Evolutionary conservation across 2,329 filamentous ascomycete genomes (phyloP).

Genomic region (Ramularia endophylla): DNA sequence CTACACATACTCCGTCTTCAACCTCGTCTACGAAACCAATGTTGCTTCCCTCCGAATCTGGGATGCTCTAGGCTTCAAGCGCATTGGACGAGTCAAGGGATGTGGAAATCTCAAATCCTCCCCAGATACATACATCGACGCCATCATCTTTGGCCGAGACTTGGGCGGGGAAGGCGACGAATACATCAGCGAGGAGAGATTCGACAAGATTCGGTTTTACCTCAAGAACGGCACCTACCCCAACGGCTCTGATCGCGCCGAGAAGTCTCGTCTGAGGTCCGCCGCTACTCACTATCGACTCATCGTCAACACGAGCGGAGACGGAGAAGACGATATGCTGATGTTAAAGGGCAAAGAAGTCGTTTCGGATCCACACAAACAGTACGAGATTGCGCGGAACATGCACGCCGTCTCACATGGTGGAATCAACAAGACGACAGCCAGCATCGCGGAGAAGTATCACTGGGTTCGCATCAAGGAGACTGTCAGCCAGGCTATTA

Average conservation of each 20-base stretch:
- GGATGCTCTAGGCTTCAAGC: slow-evolving; percentile 88
- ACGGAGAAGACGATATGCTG: slow-evolving; percentile 61
- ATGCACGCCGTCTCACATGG: slow-evolving; percentile 74
- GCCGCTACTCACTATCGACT: slow-evolving; percentile 95
- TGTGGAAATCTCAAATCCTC: slow-evolving; percentile 46
- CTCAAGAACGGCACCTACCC: slow-evolving; percentile 93
- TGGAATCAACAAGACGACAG: slow-evolving; percentile 97
- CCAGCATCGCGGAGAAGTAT: slow-evolving; percentile 85
- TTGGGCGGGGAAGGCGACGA: slow-evolving; percentile 63
- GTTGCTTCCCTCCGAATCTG: slow-evolving; percentile 84
- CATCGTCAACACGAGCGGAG: slow-evolving; percentile 41
- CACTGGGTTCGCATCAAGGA: slow-evolving; percentile 99
- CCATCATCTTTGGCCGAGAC: slow-evolving; percentile 57
- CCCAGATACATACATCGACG: slow-evolving; percentile 43
- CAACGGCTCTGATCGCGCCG: slow-evolving; percentile 83
- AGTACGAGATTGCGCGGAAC: slow-evolving; percentile 80
- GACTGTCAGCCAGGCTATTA: slow-evolving; percentile 90
- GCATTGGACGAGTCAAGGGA: slow-evolving; percentile 69
- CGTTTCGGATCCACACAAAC: slow-evolving; percentile 78
- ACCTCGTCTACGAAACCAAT: slow-evolving; percentile 90
- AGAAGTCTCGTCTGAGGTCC: slow-evolving; percentile 89
- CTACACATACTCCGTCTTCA: slow-evolving; percentile 90
- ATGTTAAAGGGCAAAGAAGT: slow-evolving; percentile 99
- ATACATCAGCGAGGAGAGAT: slow-evolving; percentile 87
- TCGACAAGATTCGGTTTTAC: slow-evolving; percentile 98